Evolutionary conservation across 1,284 basidiomycete genomes (phyloP), one percentile per base, ranked within the genome.

Genomic region (Blastosporella zonata): DNA sequence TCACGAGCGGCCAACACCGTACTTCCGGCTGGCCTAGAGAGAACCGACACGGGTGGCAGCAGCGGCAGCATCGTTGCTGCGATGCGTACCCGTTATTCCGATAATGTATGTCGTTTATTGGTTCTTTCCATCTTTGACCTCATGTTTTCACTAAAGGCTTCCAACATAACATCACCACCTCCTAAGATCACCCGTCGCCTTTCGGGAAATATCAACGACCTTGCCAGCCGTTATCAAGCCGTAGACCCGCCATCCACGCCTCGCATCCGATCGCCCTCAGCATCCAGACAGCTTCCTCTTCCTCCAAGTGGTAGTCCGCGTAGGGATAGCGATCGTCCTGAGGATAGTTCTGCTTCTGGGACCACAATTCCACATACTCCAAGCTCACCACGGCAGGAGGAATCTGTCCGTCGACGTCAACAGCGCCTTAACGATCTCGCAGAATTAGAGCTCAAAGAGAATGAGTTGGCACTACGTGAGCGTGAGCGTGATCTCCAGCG

Each of bases 151-250:
- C 10, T 34, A 45, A 34, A 46, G n/a, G 17, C 22, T n/a, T 67
- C 78, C 45, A 75, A 71, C 10, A 68, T 74, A 2, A 60, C 71
- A 2, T 81, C 81, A 8, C 78, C 80, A 9, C 70, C 75, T 18
- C 77, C 74, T n/a, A 79, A 75, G 57, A 83, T 87, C 43, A 57
- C 81, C 13, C 71, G 84, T 29, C 77, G 78, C 10, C 61, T 87
- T 21, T 78, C 82, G 0, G 65, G 77, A 44, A 87, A 80, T 43
- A 86, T 88, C 12, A 75, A 75, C 6, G 74, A 81, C 52, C 67
- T 89, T n/a, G 84, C 85, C 2, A 76, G 73, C 36, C 77, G 78
- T 29, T 89, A 86, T 57, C 74, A 81, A 54, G 61, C 73, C 3
- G 48, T 59, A 2, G 75, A 75, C 12, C 60, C 63, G n/a, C 67